Base-by-base conservation (phyloP, 129 eudicot genomes). In the Heracleum sosnowskyi region DNA sequence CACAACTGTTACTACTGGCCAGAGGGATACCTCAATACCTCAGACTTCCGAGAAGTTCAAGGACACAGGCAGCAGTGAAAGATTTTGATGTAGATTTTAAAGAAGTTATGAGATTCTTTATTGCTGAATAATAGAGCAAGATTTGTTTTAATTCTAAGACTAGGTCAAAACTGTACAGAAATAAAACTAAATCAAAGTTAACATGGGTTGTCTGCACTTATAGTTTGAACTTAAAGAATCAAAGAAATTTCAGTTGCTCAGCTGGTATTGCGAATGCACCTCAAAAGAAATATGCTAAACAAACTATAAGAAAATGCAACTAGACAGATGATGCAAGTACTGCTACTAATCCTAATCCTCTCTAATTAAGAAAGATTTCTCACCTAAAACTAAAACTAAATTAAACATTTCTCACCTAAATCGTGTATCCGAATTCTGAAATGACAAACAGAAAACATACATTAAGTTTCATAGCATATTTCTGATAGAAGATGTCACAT, bases 351-450 rank as follows among this genome's bases (percentile, higher is more conserved):
- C 18, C 7, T 51, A 4, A 4, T 47, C 4, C 6, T 53, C n/a
- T n/a, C 16, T n/a, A 11, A 10, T 60, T 2, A n/a, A 24, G 29
- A 60, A 15, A 60, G 66, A 60, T 26, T n/a, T n/a, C n/a, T n/a
- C n/a, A n/a, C n/a, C n/a, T n/a, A n/a, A n/a, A n/a, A n/a, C n/a
- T n/a, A n/a, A n/a, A n/a, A n/a, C n/a, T n/a, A 93, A 85, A 91
- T 84, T 53, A 89, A 95, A 16, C 97, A 89, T 80, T 93, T 91
- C 76, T 89, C 80, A 91, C 91, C 79, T 87, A 87, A 92, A 93
- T 87, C n/a, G 98, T 91, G 85, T 93, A 93, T 0, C 93, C 96
- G 74, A 91, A 91, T 79, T 93, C 98, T 93, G 90, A 44, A 82
- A 87, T 28, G 74, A 73, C 69, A 39, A 72, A 18, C 40, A 78